These are phyloP conservation scores for Mortierella antarctica DNA, from an alignment of 192 early-diverging fungal species.

Conservation along the genomic window DNA sequence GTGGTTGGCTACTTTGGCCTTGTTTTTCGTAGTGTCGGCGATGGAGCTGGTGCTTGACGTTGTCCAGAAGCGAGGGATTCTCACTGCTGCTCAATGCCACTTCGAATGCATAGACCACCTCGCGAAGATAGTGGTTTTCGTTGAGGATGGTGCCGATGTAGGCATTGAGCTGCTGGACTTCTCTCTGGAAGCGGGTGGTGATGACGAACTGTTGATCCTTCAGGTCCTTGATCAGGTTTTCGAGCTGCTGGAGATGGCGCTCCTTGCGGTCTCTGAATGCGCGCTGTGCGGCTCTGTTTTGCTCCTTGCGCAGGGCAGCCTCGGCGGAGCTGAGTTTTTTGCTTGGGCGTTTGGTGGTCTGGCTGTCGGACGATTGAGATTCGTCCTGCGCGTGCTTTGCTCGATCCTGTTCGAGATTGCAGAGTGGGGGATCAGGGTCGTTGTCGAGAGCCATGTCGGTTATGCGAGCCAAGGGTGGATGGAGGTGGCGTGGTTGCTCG, in stretches of 20 bases:
- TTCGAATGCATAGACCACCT: conserved; percentile 57
- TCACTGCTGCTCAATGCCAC: conserved; percentile 26
- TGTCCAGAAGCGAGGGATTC: conserved; percentile 16
- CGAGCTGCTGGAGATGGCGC: conserved; percentile 77
- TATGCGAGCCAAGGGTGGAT: no score
- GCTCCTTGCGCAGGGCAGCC: conserved; percentile 68
- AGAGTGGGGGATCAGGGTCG: not conserved
- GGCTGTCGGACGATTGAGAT: conserved; percentile 4
- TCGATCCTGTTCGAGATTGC: not conserved
- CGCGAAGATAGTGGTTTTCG: conserved; percentile 59
- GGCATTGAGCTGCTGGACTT: conserved; percentile 30
- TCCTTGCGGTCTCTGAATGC: conserved; percentile 91
- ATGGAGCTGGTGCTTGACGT: conserved; percentile 38
- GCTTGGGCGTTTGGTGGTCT: conserved; percentile 12
- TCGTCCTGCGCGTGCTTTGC: conserved; percentile 1
- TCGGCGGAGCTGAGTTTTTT: conserved; percentile 58
- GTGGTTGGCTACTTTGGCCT: not conserved
- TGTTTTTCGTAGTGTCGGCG: conserved; percentile 26
- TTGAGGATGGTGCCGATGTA: conserved; percentile 27
- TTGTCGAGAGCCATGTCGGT: no score
- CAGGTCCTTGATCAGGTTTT: conserved; percentile 74
- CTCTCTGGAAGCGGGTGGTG: conserved; percentile 40
- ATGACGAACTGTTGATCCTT: conserved; percentile 65
- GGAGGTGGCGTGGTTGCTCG: no score
- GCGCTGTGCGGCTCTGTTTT: conserved; percentile 89